A percentile compares a stretch with the other conserved stretches of the same genome.
Conservation (phyloP, 495 filamentous ascomycete genomes). For the Aspergillus ostianus region DNA sequence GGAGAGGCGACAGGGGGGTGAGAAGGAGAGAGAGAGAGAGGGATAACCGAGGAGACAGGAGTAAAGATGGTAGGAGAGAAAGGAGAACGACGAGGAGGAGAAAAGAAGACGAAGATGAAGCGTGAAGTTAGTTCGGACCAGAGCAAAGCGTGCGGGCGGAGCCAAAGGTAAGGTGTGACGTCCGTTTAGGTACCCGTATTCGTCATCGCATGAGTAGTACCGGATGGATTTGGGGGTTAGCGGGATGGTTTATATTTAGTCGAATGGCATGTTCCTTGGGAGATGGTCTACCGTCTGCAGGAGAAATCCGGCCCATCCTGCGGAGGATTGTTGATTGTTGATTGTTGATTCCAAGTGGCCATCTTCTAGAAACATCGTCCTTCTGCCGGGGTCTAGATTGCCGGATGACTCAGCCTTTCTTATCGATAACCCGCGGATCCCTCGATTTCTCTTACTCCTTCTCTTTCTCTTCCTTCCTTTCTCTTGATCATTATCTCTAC, state of each 20-base stretch:
- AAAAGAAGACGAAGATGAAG: constrained; percentile 9
- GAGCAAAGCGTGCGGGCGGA: not conserved
- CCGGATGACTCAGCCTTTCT: not conserved
- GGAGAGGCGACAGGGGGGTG: constrained; percentile 4
- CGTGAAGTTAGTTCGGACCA: not conserved
- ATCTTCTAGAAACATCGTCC: not conserved
- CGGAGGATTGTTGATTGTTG: too few relatives aligned
- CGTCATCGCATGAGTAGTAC: too few relatives aligned
- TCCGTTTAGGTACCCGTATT: not conserved
- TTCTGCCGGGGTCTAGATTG: not conserved
- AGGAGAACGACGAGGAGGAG: not conserved
- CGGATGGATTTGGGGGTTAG: too few relatives aligned
- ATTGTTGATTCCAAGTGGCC: too few relatives aligned
- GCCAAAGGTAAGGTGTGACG: not conserved
- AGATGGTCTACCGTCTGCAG: too few relatives aligned
- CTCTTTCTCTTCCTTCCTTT: not conserved
- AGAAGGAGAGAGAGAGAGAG: constrained; percentile 1
- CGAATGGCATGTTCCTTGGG: too few relatives aligned
- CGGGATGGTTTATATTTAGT: too few relatives aligned
- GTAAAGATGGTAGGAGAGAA: constrained; percentile 2
- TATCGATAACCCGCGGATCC: not conserved
- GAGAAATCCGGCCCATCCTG: too few relatives aligned
- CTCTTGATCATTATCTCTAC: not conserved
- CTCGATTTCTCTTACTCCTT: not conserved
- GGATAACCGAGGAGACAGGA: constrained; percentile 2